Base-by-base conservation (phyloP, 768 basidiomycete genomes). In the Amanita pseudoporphyria region DNA sequence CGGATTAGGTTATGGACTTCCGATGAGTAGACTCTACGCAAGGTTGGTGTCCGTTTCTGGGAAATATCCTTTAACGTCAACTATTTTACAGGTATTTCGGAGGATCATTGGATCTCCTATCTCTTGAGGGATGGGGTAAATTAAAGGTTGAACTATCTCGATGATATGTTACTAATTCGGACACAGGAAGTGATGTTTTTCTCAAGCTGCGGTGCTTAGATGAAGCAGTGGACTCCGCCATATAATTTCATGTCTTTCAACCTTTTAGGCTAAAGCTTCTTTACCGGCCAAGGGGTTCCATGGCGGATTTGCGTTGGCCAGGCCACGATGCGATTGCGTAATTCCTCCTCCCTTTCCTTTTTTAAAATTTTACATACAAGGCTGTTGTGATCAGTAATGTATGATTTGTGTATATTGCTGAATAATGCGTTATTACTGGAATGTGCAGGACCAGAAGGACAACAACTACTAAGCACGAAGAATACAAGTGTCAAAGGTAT, bases 1-100 rank as follows among this genome's bases (percentile, higher is more conserved):
- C 6, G 91, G 91, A 0, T 65, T 94, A 26, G 91, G 91, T 2
- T 94, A 92, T 55, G 91, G 91, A 1, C 66, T 88, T 47, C 86
- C 85, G 9, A 87, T 88, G 86, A 86, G 84, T 62, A 73, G 73
- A 50, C 62, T 87, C 42, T 86, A 87, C 57, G 80, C 84, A 13
- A 78, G 69, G 75, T 81, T 53, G 47, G 72, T 60, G 30, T 19
- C 14, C 3, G 59, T 5, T 53, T 32, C 16, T 38, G 9, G 21
- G 58, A 28, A 28, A 28, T 6, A 48, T 56, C 21, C 28, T 45
- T 2, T 38, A 26, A 38, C 16, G 42, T 47, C 10, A 12, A 30
- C 22, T 37, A 28, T 53, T 57, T 14, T 53, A 51, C 47, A 82
- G 79, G 55, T 93, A 93, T 62, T 94, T 94, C 57, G 89, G 90